These are phyloP conservation scores for Stromatinia cepivora DNA, from an alignment of 2,329 filamentous ascomycete genomes.

Conservation along the genomic window DNA sequence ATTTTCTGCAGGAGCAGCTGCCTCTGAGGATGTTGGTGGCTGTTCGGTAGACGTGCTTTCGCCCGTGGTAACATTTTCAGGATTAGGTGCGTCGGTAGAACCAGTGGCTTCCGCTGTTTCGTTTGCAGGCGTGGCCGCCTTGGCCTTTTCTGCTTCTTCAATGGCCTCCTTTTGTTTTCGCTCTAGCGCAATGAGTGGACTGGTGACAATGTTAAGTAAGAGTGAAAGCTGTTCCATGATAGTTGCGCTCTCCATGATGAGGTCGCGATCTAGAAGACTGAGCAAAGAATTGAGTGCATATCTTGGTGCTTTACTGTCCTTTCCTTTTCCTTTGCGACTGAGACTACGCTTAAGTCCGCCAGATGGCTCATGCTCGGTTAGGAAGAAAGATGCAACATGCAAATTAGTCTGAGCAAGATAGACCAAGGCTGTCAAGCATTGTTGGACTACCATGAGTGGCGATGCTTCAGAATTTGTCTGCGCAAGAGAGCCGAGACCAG, in stretches of 20 bases:
- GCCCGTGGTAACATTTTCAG: slow-evolving; percentile 28
- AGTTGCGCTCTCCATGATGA: slow-evolving; percentile 94
- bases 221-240: slow-evolving; percentile 94
- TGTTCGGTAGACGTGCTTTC: slow-evolving; percentile 10
- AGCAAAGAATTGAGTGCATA: slow-evolving; percentile 92
- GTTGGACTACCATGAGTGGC: slow-evolving; percentile 91
- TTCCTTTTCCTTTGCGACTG: slow-evolving; percentile 83
- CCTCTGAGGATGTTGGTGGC: neutral
- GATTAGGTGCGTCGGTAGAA: neutral
- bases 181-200: slow-evolving; percentile 78
- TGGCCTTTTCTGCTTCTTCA: slow-evolving; percentile 52
- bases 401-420: slow-evolving; percentile 82
- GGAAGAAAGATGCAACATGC: slow-evolving; percentile 86
- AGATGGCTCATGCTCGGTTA: slow-evolving; percentile 87
- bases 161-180: slow-evolving; percentile 75
- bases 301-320: slow-evolving; percentile 79
- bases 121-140: slow-evolving; percentile 34
- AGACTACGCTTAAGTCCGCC: slow-evolving; percentile 74
- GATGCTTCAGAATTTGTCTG: slow-evolving; percentile 81
- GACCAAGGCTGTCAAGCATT: slow-evolving; percentile 83
- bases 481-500: slow-evolving; percentile 51
- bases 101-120: slow-evolving; percentile 32
- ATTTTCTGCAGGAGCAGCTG: neutral
- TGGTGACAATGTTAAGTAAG: slow-evolving; percentile 83
- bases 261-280: slow-evolving; percentile 82